These are phyloP conservation scores for Aspergillus sclerotialis DNA, from an alignment of 2,329 filamentous ascomycete species.

Conservation along the genomic window DNA sequence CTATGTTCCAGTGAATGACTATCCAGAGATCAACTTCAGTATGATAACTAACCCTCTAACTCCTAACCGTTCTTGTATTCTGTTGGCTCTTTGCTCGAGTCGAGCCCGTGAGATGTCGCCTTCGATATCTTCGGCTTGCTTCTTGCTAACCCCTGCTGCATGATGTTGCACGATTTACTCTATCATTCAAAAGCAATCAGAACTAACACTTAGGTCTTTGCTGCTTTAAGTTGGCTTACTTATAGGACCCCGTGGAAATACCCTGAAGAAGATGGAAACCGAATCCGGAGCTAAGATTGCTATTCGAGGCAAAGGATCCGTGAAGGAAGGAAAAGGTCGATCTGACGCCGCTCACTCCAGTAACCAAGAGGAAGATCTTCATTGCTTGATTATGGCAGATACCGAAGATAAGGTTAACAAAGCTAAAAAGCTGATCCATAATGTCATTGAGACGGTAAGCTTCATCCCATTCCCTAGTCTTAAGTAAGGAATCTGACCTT, in stretches of 20 bases:
- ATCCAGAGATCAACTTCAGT: constrained; percentile 99
- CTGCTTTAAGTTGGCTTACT: constrained; percentile 93
- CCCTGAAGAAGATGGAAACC: constrained; percentile 98
- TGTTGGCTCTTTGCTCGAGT: constrained; percentile 39
- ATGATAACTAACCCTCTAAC: constrained; percentile 99
- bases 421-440: constrained; percentile 96
- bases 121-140: constrained; percentile 31
- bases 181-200: constrained; percentile 35
- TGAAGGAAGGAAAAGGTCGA: constrained; percentile 98
- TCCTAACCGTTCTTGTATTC: constrained; percentile 53
- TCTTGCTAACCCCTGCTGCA: constrained; percentile 36
- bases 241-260: constrained; percentile 99
- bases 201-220: constrained; percentile 87
- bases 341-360: constrained; percentile 98
- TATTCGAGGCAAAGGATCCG: constrained; percentile 97
- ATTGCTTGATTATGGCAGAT: constrained; percentile 99
- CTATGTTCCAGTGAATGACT: constrained; percentile 99
- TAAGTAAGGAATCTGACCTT: constrained; percentile 20
- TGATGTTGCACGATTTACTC: constrained; percentile 24
- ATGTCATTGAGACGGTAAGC: constrained; percentile 95
- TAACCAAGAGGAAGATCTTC: constrained; percentile 99
- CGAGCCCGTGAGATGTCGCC: constrained; percentile 29
- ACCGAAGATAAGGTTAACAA: constrained; percentile 99
- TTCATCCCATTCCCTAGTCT: not conserved
- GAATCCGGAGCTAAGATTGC: constrained; percentile 98